Conservation (phyloP, 345 rosid genomes). For the Bruguiera gymnorhiza region DNA sequence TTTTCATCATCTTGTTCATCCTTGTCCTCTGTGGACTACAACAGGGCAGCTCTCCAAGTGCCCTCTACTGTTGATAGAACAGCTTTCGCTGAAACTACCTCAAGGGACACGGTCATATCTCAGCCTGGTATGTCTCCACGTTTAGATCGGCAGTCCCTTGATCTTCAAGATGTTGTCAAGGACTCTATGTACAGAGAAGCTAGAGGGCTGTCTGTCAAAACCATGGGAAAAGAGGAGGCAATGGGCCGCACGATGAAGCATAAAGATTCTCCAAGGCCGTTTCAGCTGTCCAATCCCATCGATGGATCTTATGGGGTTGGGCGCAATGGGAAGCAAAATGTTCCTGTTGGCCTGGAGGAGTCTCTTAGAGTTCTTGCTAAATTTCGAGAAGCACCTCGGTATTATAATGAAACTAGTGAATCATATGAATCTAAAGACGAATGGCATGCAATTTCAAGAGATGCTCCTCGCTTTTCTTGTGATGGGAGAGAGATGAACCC, state of each 20-base stretch:
- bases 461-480: constrained; percentile 57
- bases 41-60: constrained; percentile 54
- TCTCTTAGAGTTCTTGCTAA: constrained; percentile 60
- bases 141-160: constrained; percentile 52
- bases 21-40: constrained; percentile 59
- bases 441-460: constrained; percentile 36
- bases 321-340: constrained; percentile 39
- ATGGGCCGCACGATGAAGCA: constrained; percentile 34
- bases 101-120: constrained; percentile 48
- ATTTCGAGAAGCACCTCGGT: constrained; percentile 64
- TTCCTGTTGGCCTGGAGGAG: constrained; percentile 55
- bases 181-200: constrained; percentile 89
- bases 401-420: constrained; percentile 46
- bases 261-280: constrained; percentile 67
- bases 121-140: constrained; percentile 48
- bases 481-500: constrained; percentile 54
- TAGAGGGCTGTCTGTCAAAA: constrained; percentile 54
- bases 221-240: constrained; percentile 46
- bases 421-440: constrained; percentile 39
- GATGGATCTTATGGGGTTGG: constrained; percentile 36
- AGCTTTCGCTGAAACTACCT: constrained; percentile 53
- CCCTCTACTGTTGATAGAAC: constrained; percentile 49
- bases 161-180: constrained; percentile 79
- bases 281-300: constrained; percentile 33
- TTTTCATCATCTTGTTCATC: constrained; percentile 89